Evolutionary conservation across 2,329 filamentous ascomycete species (phyloP).

Genomic region (Aspergillus awamori): DNA sequence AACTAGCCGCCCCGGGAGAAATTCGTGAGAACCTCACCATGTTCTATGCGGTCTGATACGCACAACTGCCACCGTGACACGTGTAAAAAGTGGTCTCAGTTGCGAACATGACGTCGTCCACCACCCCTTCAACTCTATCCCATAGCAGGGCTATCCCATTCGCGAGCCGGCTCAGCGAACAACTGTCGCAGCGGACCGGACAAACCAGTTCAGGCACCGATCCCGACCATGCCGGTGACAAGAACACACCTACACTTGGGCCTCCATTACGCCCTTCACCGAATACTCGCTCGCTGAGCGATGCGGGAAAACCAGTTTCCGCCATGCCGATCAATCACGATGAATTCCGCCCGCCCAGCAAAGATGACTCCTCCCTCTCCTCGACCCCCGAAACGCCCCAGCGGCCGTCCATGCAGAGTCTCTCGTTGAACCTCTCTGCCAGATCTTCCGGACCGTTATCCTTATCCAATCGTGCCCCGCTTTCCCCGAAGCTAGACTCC

Average conservation of each 20-base stretch:
- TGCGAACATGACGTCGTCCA: conserved; percentile 27
- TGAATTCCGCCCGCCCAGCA: conserved; percentile 58
- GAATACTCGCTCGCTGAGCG: conserved; percentile 67
- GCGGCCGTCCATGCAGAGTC: conserved; percentile 65
- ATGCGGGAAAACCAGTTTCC: conserved; percentile 62
- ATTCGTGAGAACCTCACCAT: not conserved
- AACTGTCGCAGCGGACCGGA: conserved; percentile 34
- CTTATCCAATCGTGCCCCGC: conserved; percentile 63
- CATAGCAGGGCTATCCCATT: conserved; percentile 29
- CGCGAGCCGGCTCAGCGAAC: conserved; percentile 43
- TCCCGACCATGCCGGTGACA: conserved; percentile 14
- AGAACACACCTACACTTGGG: conserved; percentile 22
- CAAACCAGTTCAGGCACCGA: conserved; percentile 20
- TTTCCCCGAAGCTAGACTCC: conserved; percentile 84
- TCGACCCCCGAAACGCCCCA: conserved; percentile 70
- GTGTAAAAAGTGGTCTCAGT: conserved; percentile 10
- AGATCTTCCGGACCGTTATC: conserved; percentile 52
- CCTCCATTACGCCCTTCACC: conserved; percentile 35
- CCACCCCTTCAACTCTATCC: conserved; percentile 23
- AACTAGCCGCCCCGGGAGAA: not conserved
- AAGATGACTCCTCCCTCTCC: conserved; percentile 66
- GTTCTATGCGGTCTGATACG: not conserved
- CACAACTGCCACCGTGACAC: conserved; percentile 12
- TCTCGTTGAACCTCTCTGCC: conserved; percentile 71
- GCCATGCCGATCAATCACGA: conserved; percentile 63